Conservation (phyloP, 805 yeast genomes). For the Spathaspora sp. region DNA sequence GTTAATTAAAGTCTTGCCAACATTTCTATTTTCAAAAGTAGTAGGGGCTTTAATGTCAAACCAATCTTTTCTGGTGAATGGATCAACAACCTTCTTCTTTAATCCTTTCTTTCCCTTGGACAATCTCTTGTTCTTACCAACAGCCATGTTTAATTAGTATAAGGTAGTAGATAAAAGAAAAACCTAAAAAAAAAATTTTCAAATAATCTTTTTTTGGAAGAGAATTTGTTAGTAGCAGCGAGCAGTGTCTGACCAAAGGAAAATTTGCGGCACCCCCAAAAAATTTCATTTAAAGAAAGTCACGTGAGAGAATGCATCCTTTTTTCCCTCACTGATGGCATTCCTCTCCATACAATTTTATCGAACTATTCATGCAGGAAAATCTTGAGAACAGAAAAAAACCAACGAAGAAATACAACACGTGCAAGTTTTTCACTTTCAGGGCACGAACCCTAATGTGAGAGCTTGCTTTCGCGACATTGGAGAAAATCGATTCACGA, state of each 20-base stretch:
- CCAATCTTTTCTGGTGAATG: conserved; percentile 99
- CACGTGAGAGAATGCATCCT: background rate
- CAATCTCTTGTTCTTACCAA: conserved; percentile 63
- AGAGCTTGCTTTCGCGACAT: background rate
- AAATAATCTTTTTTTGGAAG: background rate
- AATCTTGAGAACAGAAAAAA: background rate
- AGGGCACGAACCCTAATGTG: background rate
- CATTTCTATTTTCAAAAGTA: conserved; percentile 96
- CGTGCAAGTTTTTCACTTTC: background rate
- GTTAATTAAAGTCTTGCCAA: conserved; percentile 98
- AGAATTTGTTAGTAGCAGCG: background rate
- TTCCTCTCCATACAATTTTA: too few species aligned
- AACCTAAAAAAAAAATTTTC: background rate
- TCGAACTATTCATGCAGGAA: background rate
- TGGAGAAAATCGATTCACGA: background rate
- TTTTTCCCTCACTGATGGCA: background rate
- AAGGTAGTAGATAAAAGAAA: conserved; percentile 1
- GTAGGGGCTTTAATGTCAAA: conserved; percentile 98
- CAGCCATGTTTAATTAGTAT: conserved; percentile 45
- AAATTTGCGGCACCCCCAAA: background rate
- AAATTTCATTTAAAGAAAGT: background rate
- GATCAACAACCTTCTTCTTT: conserved; percentile 99
- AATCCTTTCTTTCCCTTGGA: conserved; percentile 92
- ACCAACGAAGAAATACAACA: background rate
- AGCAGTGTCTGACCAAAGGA: background rate